A percentile compares a stretch with the other conserved stretches of the same genome.
phyloP scores from a whole-genome alignment of 257 asterid genomes.

The Nicotiana undulata region DNA sequence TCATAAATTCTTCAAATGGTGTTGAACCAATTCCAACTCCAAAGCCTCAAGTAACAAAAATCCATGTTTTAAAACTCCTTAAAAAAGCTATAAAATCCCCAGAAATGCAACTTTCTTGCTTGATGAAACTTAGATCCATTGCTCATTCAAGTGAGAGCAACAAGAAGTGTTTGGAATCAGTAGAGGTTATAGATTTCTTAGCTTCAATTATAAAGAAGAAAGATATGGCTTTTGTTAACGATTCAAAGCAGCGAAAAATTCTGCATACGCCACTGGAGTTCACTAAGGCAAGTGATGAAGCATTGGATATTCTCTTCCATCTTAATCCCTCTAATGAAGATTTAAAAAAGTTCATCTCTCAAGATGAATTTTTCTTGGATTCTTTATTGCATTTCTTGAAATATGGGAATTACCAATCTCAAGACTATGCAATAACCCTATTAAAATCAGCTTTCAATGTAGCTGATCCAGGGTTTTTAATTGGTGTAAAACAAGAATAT shows the following conservation, averaged over 20 bases:
- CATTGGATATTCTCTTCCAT: constrained; percentile 29
- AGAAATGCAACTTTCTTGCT: constrained; percentile 16
- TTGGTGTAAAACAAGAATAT: constrained; percentile 14
- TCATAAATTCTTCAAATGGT: constrained; percentile 36
- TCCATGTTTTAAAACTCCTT: constrained; percentile 42
- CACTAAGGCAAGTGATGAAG: constrained; percentile 25
- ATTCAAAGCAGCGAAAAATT: neutral
- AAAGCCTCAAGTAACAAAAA: constrained; percentile 27
- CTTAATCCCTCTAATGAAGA: constrained; percentile 33
- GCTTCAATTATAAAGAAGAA: constrained; percentile 22
- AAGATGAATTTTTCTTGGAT: constrained; percentile 11
- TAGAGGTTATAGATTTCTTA: constrained; percentile 33
- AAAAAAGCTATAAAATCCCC: constrained; percentile 26
- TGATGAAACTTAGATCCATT: constrained; percentile 39
- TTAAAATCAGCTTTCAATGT: constrained; percentile 30
- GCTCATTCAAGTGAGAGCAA: constrained; percentile 23
- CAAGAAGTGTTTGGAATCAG: constrained; percentile 23
- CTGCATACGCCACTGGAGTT: neutral
- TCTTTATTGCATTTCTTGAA: constrained; percentile 26
- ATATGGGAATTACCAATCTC: constrained; percentile 24
- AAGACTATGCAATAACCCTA: constrained; percentile 22
- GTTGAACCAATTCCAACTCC: constrained; percentile 58
- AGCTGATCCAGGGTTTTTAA: constrained; percentile 38
- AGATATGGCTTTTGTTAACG: neutral
- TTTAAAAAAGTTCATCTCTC: constrained; percentile 18